A percentile compares a stretch with the other conserved stretches of the same genome.
phyloP scores from a whole-genome alignment of 108 stramenopile species.

The Skeletonema potamos region DNA sequence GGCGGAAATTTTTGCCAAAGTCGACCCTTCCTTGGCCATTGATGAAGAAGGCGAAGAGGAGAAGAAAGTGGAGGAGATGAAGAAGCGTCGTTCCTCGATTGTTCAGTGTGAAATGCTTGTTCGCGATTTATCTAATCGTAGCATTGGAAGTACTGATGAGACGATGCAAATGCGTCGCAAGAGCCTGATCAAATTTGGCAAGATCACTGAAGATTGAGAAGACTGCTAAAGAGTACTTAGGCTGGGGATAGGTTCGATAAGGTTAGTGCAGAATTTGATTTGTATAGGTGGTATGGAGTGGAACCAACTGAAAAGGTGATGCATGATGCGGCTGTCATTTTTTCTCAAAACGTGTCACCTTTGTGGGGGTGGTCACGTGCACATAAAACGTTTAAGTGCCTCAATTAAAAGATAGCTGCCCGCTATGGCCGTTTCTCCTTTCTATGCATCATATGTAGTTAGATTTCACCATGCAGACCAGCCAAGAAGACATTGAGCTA shows the following conservation, averaged over 20 bases:
- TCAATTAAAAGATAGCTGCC: no score
- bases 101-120: background rate
- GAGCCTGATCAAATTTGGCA: background rate
- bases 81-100: background rate
- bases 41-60: background rate
- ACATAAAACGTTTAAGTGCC: no score
- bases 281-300: no score
- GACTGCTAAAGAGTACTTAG: no score
- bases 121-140: background rate
- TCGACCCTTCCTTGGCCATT: background rate
- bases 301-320: no score
- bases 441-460: no score
- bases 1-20: background rate
- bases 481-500: conserved; percentile 5
- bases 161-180: background rate
- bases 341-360: no score
- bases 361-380: no score
- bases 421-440: no score
- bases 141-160: background rate
- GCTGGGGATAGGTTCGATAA: no score
- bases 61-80: background rate
- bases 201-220: background rate
- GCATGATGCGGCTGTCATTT: no score
- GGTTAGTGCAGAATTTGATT: no score
- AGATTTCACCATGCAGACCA: background rate